These are phyloP conservation scores for Talaromyces sp. DNA, from an alignment of 2,329 filamentous ascomycete genomes.

Conservation along the genomic window DNA sequence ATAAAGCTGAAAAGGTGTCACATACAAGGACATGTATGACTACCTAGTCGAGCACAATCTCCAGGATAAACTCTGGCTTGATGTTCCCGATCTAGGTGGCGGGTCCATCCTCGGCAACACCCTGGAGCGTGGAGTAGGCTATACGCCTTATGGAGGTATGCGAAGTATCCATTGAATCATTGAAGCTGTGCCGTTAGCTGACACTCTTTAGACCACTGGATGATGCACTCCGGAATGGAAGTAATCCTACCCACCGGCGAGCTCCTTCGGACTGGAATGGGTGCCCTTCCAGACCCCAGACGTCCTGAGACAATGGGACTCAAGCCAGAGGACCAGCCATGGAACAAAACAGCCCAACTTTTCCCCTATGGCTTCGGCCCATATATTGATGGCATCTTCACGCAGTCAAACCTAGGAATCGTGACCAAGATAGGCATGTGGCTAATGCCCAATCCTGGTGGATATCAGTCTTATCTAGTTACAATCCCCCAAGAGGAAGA, in stretches of 20 bases:
- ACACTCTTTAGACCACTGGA: slow-evolving; percentile 33
- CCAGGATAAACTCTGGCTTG: slow-evolving; percentile 40
- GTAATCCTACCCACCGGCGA: slow-evolving; percentile 37
- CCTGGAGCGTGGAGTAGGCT: slow-evolving; percentile 35
- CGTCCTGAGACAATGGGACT: too few species aligned
- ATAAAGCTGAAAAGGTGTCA: slow-evolving; percentile 23
- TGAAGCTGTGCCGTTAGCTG: too few species aligned
- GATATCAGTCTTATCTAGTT: neutral
- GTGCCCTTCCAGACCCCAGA: slow-evolving; percentile 17
- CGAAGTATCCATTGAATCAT: too few species aligned
- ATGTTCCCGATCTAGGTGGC: slow-evolving; percentile 47
- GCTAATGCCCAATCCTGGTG: slow-evolving; percentile 13
- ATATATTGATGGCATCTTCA: slow-evolving; percentile 12
- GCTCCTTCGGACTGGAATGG: slow-evolving; percentile 39
- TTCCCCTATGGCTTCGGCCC: slow-evolving; percentile 1
- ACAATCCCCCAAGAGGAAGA: neutral
- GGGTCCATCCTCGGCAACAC: slow-evolving; percentile 47
- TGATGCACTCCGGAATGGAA: slow-evolving; percentile 41
- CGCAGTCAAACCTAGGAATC: slow-evolving; percentile 16
- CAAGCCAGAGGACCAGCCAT: too few species aligned
- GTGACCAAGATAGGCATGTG: slow-evolving; percentile 20
- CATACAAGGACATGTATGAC: slow-evolving; percentile 13
- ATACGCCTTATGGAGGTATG: slow-evolving; percentile 23
- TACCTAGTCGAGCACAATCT: slow-evolving; percentile 15
- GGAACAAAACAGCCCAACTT: neutral